Evolutionary conservation across 2,329 filamentous ascomycete genomes (phyloP).

Genomic region (Basipetospora chlamydospora): DNA sequence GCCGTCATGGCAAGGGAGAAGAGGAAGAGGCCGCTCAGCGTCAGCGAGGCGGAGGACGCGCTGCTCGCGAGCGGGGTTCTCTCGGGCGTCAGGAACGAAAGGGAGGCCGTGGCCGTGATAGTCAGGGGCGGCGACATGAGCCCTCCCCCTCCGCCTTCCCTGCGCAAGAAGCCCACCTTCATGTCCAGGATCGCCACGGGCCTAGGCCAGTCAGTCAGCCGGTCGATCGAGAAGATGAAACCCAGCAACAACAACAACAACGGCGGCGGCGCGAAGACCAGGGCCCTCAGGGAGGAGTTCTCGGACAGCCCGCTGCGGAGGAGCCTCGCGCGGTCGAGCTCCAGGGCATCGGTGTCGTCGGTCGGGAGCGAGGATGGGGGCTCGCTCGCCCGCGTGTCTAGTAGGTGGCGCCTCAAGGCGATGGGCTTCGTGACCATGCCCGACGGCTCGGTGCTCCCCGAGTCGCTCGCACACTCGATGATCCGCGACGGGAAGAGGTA

Average conservation of each 20-base stretch:
- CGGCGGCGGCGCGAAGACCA: conserved; percentile 18
- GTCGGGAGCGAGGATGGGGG: too few species aligned
- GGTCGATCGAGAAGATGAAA: not conserved
- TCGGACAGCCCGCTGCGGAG: conserved; percentile 5
- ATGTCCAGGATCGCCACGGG: conserved; percentile 3
- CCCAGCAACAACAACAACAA: not conserved
- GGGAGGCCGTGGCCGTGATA: conserved; percentile 19
- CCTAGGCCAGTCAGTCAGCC: not conserved
- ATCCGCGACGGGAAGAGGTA: conserved; percentile 25
- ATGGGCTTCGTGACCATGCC: conserved; percentile 38
- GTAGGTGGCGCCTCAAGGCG: conserved; percentile 31
- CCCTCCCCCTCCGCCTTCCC: not conserved
- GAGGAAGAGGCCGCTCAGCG: conserved; percentile 4
- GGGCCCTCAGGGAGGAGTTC: conserved; percentile 19
- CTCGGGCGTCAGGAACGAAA: conserved; percentile 24
- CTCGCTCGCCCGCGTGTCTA: conserved; percentile 27
- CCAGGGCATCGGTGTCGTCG: conserved; percentile 14
- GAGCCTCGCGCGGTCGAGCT: conserved; percentile 4
- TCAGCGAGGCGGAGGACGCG: conserved; percentile 16
- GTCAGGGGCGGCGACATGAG: conserved; percentile 9
- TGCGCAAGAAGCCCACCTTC: conserved; percentile 1
- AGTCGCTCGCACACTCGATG: conserved; percentile 32
- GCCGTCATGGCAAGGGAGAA: too few species aligned
- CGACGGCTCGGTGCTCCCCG: conserved; percentile 37
- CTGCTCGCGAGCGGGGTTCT: conserved; percentile 27